Evolutionary conservation across 805 yeast species (phyloP), one percentile per base, ranked within the genome.

Genomic region (Spathaspora girioi): DNA sequence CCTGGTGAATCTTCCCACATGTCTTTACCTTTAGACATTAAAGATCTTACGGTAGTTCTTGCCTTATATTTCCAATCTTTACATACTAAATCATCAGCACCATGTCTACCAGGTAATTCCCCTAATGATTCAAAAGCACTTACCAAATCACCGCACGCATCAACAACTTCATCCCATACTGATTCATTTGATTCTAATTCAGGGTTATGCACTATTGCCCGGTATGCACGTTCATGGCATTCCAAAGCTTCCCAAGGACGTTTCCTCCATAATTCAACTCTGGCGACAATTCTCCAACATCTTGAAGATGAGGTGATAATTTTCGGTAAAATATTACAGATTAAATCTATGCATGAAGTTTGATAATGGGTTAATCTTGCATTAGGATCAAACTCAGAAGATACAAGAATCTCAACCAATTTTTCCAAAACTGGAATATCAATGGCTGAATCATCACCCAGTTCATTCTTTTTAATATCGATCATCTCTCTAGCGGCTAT

Each of bases 1-100:
- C 90, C 94, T 35, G 80, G 84, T 2, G 87, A 75, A 54, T 80
- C 90, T 58, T 87, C 92, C 97, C 97, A 91, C 55, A 78, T 78
- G 20, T 75, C 71, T 59, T 81, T 86, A 8, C 97, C 97, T 62
- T 84, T 87, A 15, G 93, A 83, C 81, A 88, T 78, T 56, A 91
- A 72, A 1, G 89, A 79, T 61, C 96, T 78, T 18, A 91, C 78
- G 1, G 88, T 74, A 14, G 87, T 78, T 55, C 84, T 78, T 1
- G 96, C 84, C 65, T 90, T 90, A 69, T 86, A 88, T 62, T 82
- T 87, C 97, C 97, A 92, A 63, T 91, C 96, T 62, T 85, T 83
- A 66, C 97, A 91, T 9, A 92, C 96, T n/a, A 86, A 57, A 64
- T 87, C 89, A 18, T 86, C 96, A 1, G 89, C 91, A 20, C 86